Base-by-base conservation (phyloP, 106 monocot species). In the Posidonia australis region DNA sequence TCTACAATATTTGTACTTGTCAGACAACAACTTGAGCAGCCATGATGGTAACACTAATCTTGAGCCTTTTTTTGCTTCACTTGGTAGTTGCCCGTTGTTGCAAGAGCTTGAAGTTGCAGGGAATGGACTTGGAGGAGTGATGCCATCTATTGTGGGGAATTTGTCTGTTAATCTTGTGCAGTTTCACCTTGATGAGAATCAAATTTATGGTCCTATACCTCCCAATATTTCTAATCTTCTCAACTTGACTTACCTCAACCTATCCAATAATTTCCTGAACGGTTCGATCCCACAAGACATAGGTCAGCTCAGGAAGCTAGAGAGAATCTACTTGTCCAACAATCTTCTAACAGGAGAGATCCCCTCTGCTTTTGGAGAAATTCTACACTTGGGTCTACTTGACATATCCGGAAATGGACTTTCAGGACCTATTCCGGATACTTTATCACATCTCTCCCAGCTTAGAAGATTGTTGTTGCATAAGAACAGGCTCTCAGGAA, bases 251-350 rank as follows among this genome's bases (percentile, higher is more conserved):
- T 81, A 81, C 71, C 56, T 93, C 44, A 84, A 85, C 58, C 56
- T 93, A 17, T 86, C 86, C 9, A 73, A 84, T 77, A 93, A 93
- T 62, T 46, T 63, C 36, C 48, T 93, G 58, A 86, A 89, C 32
- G 84, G 93, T 9, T 78, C 83, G 13, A 89, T 93, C 18, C 89
- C 93, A 3, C 70, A 70, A 1, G 83, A 86, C n/a, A 62, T 93
- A 69, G 71, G 70, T 4, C 64, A 66, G 22, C 47, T 89, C 29
- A 63, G 49, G 46, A 75, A 68, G 46, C 73, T 93, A 0, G 79
- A 85, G 66, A 76, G 78, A 46, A 17, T 89, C 12, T 81, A 79
- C 51, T 45, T 89, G 13, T 79, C 83, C 0, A 86, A 79, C 70
- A 93, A 93, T 66, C 52, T 54, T 52, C 75, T 93, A 64, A 57